phyloP scores from a whole-genome alignment of 202 grass and related monocot species.

The Setaria italica region DNA sequence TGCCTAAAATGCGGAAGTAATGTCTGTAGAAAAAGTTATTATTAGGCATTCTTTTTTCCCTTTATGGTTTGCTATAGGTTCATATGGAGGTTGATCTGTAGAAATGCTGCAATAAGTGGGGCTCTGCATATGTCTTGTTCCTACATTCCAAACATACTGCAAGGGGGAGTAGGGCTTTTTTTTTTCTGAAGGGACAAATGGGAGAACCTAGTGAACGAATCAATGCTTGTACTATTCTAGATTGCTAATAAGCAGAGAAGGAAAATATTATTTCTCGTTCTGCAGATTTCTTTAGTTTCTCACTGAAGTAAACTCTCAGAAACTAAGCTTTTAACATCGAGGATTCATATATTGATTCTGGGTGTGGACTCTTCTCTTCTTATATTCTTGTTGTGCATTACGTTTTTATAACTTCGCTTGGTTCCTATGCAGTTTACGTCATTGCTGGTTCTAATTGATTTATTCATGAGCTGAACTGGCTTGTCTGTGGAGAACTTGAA shows the following conservation, averaged over 20 bases:
- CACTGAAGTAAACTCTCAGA: background rate
- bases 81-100: background rate
- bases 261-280: background rate
- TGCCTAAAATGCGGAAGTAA: background rate
- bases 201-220: background rate
- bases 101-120: constrained; percentile 22
- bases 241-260: background rate
- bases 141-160: background rate
- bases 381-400: background rate
- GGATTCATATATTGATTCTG: background rate
- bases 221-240: background rate
- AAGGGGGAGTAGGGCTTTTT: background rate
- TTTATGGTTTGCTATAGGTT: background rate
- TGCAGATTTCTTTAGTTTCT: background rate
- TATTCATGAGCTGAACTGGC: constrained; percentile 14
- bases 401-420: background rate
- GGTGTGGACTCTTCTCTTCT: background rate
- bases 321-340: background rate
- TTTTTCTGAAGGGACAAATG: background rate
- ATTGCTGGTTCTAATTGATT: constrained; percentile 11
- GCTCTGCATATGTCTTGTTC: constrained; percentile 10
- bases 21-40: background rate
- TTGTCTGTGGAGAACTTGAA: background rate
- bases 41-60: background rate
- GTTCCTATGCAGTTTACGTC: constrained; percentile 8